Evolutionary conservation across 805 yeast genomes (phyloP).

Genomic region (Candida gorgasii): DNA sequence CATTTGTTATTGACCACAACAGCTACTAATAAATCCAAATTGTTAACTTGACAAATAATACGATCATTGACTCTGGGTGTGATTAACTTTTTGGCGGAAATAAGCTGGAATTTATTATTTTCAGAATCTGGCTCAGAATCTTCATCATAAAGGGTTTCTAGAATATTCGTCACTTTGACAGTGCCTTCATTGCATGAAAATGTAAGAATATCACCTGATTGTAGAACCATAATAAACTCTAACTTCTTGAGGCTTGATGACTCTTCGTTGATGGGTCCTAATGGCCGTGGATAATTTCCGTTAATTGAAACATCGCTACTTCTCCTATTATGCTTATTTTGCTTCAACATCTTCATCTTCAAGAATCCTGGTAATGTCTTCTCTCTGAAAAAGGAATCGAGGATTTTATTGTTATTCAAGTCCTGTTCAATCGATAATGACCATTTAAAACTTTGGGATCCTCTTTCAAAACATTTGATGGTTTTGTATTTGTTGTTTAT

Average conservation of each 20-base stretch:
- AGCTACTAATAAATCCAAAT: constrained; percentile 57
- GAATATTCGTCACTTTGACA: constrained; percentile 25
- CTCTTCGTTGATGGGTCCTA: constrained; percentile 7
- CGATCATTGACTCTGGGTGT: constrained; percentile 79
- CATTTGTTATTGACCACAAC: constrained; percentile 67
- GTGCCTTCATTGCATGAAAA: constrained; percentile 53
- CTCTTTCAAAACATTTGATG: constrained; percentile 63
- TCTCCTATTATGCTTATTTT: constrained; percentile 31
- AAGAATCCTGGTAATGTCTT: constrained; percentile 51
- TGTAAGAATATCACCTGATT: constrained; percentile 50
- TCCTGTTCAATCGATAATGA: constrained; percentile 30
- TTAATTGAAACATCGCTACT: constrained; percentile 34
- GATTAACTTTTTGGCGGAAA: constrained; percentile 53
- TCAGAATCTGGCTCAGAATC: constrained; percentile 5
- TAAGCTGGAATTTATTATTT: constrained; percentile 25
- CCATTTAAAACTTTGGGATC: constrained; percentile 59
- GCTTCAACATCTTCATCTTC: constrained; percentile 29
- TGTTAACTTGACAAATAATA: constrained; percentile 53
- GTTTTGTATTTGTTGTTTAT: constrained; percentile 50
- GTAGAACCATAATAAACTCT: constrained; percentile 55
- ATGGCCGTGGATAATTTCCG: constrained; percentile 32
- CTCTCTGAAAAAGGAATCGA: constrained; percentile 62
- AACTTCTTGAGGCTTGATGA: constrained; percentile 17
- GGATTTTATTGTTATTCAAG: constrained; percentile 33
- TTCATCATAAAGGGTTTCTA: constrained; percentile 18